phyloP scores from a whole-genome alignment of 2,329 filamentous ascomycete genomes.

The Alternaria arbusti region DNA sequence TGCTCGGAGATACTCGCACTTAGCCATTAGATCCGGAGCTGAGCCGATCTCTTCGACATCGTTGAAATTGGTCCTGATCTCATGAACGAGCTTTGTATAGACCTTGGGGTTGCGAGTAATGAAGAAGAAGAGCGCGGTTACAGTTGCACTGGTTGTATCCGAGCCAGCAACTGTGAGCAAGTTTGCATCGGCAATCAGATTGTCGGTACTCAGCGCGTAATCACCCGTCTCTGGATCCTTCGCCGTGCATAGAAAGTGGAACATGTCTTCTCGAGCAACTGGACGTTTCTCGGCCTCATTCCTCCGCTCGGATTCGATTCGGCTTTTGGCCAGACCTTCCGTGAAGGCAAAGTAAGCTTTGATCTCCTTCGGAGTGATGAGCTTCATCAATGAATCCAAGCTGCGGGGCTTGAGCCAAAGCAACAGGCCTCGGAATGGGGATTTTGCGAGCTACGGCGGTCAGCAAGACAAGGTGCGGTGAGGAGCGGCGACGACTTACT shows the following conservation, averaged over 20 bases:
- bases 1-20: slow-evolving; percentile 21
- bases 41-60: slow-evolving; percentile 12
- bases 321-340: slow-evolving; percentile 2
- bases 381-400: slow-evolving; percentile 11
- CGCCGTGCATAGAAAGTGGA: slow-evolving; percentile 49
- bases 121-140: slow-evolving; percentile 19
- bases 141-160: slow-evolving; percentile 17
- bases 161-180: slow-evolving; percentile 22
- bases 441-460: slow-evolving; percentile 9
- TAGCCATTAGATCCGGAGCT: slow-evolving; percentile 1
- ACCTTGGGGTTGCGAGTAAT: slow-evolving; percentile 10
- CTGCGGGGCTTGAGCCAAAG: slow-evolving; percentile 23
- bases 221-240: slow-evolving; percentile 49
- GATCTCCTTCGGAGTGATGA: slow-evolving; percentile 4
- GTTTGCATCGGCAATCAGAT: slow-evolving; percentile 40
- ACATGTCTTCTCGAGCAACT: slow-evolving; percentile 42
- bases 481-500: not conserved
- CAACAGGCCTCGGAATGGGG: slow-evolving; percentile 10
- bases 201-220: slow-evolving; percentile 37
- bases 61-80: slow-evolving; percentile 16
- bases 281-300: slow-evolving; percentile 3
- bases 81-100: slow-evolving; percentile 17
- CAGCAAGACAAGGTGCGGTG: not conserved
- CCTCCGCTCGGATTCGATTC: not conserved
- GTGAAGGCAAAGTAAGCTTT: slow-evolving; percentile 12